A percentile compares a stretch with the other conserved stretches of the same genome.
Conservation (phyloP, 2,329 filamentous ascomycete genomes). For the Tolypocladium cylindrosporum region DNA sequence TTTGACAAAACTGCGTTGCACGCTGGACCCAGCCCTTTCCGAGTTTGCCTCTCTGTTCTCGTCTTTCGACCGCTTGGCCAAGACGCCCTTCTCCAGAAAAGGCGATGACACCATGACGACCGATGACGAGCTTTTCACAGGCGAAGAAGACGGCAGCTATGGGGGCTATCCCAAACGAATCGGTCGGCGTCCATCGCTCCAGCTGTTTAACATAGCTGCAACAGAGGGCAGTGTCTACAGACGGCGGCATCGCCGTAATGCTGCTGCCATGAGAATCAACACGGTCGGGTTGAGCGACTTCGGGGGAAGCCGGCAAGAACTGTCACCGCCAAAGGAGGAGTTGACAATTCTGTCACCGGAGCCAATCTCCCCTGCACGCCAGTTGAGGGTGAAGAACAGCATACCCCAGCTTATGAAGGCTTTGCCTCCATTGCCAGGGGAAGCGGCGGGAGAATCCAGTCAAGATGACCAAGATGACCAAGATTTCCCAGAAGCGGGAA, state of each 20-base stretch:
- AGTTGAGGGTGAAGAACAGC: conserved; percentile 36
- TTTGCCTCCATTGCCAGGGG: conserved; percentile 33
- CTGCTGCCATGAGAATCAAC: conserved; percentile 12
- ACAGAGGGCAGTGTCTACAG: conserved; percentile 1
- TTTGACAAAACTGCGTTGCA: conserved; percentile 5
- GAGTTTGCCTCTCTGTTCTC: conserved; percentile 19
- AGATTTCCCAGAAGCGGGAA: neutral
- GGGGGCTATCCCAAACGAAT: neutral
- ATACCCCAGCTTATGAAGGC: conserved; percentile 43
- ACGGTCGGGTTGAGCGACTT: conserved; percentile 4
- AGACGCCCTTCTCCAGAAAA: conserved; percentile 10
- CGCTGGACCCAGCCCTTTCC: conserved; percentile 13
- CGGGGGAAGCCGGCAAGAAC: conserved; percentile 1
- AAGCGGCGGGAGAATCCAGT: conserved; percentile 5
- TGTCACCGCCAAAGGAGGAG: conserved; percentile 4
- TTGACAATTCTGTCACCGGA: conserved; percentile 33
- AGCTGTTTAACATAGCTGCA: neutral
- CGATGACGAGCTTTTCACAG: neutral
- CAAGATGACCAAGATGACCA: neutral
- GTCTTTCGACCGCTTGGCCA: conserved; percentile 16
- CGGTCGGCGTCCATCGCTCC: conserved; percentile 1
- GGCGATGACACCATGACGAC: conserved; percentile 3
- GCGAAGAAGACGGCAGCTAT: neutral
- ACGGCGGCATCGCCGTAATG: conserved; percentile 15
- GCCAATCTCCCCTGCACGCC: conserved; percentile 34